Evolutionary conservation across 2,329 filamentous ascomycete species (phyloP), one percentile per base, ranked within the genome.

Genomic region (Sporothrix sp.): DNA sequence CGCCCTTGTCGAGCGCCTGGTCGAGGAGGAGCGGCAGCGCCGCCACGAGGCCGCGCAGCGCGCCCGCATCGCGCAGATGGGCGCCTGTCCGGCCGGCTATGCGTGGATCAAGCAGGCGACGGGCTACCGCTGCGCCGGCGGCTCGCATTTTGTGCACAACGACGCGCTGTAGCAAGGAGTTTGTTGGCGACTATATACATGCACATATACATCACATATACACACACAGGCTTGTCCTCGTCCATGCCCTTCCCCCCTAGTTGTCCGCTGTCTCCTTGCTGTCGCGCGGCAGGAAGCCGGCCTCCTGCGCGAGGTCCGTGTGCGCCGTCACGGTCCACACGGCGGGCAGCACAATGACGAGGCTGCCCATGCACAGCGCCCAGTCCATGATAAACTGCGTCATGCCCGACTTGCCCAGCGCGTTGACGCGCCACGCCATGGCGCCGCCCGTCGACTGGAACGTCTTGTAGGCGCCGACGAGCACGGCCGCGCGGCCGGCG

Each of bases 51-150:
- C 68, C 51, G 60, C 69, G 56, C 58, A 59, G 38, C 64, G 60
- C 40, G 65, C 59, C 54, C 69, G 74, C 57, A 60, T 87, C 56
- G 63, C 60, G 56, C 27, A 56, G 1, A 68, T 78, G 66, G 83
- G 83, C 0, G 45, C 63, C 0, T 89, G 84, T 61, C 67, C 70
- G 0, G 33, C 50, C 16, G 84, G 82, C 0, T 87, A 43, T 20
- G 14, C 4, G 3, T 52, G 46, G 38, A 21, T 38, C 14, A 38
- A 38, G 33, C 40, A 51, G 10, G 4, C 8, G 3, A 18, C n/a
- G 7, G 48, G 48, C 3, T 50, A 37, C 7, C 48, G 48, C 11
- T 50, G 48, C 16, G 23, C 21, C 8, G 48, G 48, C 3, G 48
- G 48, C 3, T 44, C 48, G 10, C 48, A 50, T 32, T 50, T 16